A percentile compares a stretch with the other conserved stretches of the same genome.
Conservation (phyloP, 352 stramenopile species). For the Aphanomyces euteiches region DNA sequence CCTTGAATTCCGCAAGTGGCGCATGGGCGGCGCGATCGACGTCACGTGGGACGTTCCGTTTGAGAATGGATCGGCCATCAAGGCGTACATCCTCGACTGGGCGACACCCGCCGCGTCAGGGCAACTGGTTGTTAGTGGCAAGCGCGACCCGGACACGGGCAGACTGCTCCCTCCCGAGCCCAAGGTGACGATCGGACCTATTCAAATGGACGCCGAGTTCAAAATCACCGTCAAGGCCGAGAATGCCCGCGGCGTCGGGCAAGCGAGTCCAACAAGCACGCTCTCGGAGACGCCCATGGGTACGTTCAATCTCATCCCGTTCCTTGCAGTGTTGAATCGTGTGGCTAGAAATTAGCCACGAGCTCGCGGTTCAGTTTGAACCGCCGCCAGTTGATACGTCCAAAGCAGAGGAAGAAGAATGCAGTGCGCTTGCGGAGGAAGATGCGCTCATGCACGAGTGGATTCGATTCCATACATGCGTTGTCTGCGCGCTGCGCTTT, state of each 20-base stretch:
- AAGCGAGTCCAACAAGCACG: constrained; percentile 41
- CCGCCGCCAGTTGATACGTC: constrained; percentile 41
- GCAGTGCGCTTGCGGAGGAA: constrained; percentile 40
- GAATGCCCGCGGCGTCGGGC: constrained; percentile 55
- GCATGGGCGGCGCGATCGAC: constrained; percentile 63
- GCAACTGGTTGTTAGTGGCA: constrained; percentile 14
- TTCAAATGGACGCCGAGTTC: constrained; percentile 25
- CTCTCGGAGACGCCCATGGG: constrained; percentile 38
- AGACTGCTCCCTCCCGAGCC: neutral
- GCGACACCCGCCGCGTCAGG: constrained; percentile 34
- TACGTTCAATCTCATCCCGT: neutral
- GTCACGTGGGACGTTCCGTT: constrained; percentile 61
- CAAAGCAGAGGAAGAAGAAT: constrained; percentile 42
- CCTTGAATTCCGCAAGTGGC: constrained; percentile 63
- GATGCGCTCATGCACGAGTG: constrained; percentile 36
- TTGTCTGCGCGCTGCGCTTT: constrained; percentile 39
- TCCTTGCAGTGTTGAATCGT: neutral
- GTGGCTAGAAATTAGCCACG: constrained; percentile 22
- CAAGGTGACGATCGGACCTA: constrained; percentile 25
- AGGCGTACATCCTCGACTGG: constrained; percentile 69
- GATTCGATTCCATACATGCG: constrained; percentile 48
- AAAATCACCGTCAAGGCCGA: constrained; percentile 38
- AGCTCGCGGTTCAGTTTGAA: constrained; percentile 2
- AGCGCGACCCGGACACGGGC: constrained; percentile 8
- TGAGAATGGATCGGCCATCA: constrained; percentile 59